Evolutionary conservation across 805 yeast genomes (phyloP).

Genomic region (Candida ulmi): DNA sequence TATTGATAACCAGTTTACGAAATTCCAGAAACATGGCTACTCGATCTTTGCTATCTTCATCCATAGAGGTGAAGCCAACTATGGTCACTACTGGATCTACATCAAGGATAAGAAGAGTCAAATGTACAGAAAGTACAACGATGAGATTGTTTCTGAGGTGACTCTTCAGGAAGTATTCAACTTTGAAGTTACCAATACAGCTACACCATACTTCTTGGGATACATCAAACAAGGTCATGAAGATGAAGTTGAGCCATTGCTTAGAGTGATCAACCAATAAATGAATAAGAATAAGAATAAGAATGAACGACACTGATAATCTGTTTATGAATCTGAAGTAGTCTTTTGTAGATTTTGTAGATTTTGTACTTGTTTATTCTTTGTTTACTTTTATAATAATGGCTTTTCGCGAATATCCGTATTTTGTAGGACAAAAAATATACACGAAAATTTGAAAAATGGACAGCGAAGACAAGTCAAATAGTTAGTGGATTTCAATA

Average conservation of each 20-base stretch:
- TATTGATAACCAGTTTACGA: slow-evolving; percentile 56
- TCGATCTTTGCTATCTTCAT: slow-evolving; percentile 87
- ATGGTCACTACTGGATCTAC: slow-evolving; percentile 97
- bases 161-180: slow-evolving; percentile 60
- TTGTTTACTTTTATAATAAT: no score
- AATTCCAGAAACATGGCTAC: slow-evolving; percentile 63
- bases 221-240: slow-evolving; percentile 64
- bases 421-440: background rate
- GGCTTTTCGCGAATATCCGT: no score
- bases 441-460: background rate
- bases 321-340: no score
- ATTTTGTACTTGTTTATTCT: no score
- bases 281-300: slow-evolving; percentile 4
- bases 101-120: slow-evolving; percentile 67
- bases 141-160: slow-evolving; percentile 88
- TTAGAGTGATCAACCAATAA: slow-evolving; percentile 31
- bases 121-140: slow-evolving; percentile 86
- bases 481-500: background rate
- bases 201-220: slow-evolving; percentile 91
- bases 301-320: no score
- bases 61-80: slow-evolving; percentile 92
- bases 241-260: slow-evolving; percentile 59
- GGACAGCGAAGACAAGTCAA: background rate
- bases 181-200: slow-evolving; percentile 63
- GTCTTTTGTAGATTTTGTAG: no score